These are phyloP conservation scores for Lotus japonicus DNA, from an alignment of 306 rosid genomes.

Conservation along the genomic window DNA sequence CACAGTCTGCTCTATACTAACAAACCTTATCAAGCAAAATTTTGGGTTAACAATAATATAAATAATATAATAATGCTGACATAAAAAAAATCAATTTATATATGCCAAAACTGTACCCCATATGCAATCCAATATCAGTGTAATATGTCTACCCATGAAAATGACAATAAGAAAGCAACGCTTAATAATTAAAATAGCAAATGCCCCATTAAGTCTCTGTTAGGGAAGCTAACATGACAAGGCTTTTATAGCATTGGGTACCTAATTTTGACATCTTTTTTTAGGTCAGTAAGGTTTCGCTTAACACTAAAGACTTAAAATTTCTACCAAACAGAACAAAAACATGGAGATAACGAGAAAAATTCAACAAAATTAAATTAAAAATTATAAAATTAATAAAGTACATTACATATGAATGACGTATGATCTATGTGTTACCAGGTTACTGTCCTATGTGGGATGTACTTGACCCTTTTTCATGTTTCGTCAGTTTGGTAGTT, in stretches of 20 bases:
- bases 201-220: slow-evolving; percentile 40
- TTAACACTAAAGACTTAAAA: slow-evolving; percentile 62
- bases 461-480: neutral
- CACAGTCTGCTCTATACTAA: too few species aligned
- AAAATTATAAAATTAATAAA: neutral
- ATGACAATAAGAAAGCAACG: slow-evolving; percentile 18
- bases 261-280: slow-evolving; percentile 61
- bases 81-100: neutral
- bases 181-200: neutral
- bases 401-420: slow-evolving; percentile 61
- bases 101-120: slow-evolving; percentile 26
- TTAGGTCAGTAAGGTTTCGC: slow-evolving; percentile 61
- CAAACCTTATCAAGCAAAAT: too few species aligned
- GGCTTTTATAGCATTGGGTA: slow-evolving; percentile 36
- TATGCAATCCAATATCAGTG: slow-evolving; percentile 30
- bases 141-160: slow-evolving; percentile 41
- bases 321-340: slow-evolving; percentile 30
- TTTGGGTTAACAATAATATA: too few species aligned
- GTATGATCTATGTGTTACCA: slow-evolving; percentile 26
- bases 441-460: neutral
- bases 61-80: neutral
- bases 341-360: slow-evolving; percentile 19
- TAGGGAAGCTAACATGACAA: slow-evolving; percentile 65
- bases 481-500: slow-evolving; percentile 10
- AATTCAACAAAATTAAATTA: neutral